Evolutionary conservation across 2,329 filamentous ascomycete genomes (phyloP).

Genomic region (Fusarium sp.): DNA sequence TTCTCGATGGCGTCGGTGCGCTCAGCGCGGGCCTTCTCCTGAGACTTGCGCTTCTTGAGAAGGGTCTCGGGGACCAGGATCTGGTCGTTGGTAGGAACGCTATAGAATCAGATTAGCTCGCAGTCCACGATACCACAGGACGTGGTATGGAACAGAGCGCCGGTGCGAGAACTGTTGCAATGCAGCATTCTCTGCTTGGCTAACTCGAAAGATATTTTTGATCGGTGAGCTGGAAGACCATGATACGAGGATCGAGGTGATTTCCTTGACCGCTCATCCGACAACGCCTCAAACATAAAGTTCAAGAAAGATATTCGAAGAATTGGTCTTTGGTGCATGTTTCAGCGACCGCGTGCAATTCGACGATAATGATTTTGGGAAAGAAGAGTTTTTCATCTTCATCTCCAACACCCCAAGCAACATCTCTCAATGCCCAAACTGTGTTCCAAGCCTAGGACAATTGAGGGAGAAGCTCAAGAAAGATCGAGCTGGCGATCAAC

Average conservation of each 20-base stretch:
- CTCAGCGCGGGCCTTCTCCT: conserved; percentile 98
- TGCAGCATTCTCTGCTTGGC: conserved; percentile 91
- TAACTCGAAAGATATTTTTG: conserved; percentile 83
- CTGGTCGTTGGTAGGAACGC: conserved; percentile 90
- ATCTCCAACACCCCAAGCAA: conserved; percentile 79
- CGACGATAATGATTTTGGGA: conserved; percentile 78
- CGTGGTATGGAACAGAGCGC: conserved; percentile 72
- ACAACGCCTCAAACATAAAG: conserved; percentile 74
- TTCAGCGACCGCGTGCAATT: conserved; percentile 40
- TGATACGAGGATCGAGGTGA: background rate
- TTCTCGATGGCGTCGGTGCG: conserved; percentile 81
- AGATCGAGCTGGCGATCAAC: conserved; percentile 78
- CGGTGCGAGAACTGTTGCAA: conserved; percentile 91
- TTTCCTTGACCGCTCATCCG: conserved; percentile 66
- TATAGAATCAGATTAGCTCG: conserved; percentile 81
- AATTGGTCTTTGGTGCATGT: conserved; percentile 35
- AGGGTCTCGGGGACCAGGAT: conserved; percentile 99
- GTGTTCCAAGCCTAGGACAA: conserved; percentile 55
- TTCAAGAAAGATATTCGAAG: conserved; percentile 53
- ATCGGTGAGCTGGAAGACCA: conserved; percentile 71
- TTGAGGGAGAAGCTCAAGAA: conserved; percentile 72
- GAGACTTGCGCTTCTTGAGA: conserved; percentile 99
- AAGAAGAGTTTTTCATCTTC: conserved; percentile 73
- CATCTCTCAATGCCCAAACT: conserved; percentile 67
- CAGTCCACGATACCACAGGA: conserved; percentile 67